A percentile compares a stretch with the other conserved stretches of the same genome.
Evolutionary conservation across 2,329 filamentous ascomycete species (phyloP).

Genomic region (Clonostachys rosea): DNA sequence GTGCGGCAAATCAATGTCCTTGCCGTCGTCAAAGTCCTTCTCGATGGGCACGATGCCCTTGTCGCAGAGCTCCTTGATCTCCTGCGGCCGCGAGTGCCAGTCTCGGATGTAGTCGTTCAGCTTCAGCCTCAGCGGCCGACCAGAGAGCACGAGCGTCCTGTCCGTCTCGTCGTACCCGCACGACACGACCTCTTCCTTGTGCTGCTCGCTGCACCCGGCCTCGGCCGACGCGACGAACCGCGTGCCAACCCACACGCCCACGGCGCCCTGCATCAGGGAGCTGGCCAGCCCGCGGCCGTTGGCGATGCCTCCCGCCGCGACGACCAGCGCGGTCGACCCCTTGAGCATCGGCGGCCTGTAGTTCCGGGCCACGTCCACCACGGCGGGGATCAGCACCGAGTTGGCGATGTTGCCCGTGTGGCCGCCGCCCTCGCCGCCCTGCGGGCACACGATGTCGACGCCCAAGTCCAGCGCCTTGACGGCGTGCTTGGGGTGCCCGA

Average conservation of each 20-base stretch:
- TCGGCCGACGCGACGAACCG: slow-evolving; percentile 82
- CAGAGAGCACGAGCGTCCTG: slow-evolving; percentile 76
- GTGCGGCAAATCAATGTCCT: slow-evolving; percentile 80
- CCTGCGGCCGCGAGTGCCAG: slow-evolving; percentile 74
- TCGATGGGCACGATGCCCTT: slow-evolving; percentile 76
- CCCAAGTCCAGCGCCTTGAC: slow-evolving; percentile 82
- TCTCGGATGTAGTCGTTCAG: slow-evolving; percentile 77
- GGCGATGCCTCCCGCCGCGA: slow-evolving; percentile 84
- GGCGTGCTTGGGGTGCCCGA: slow-evolving; percentile 87
- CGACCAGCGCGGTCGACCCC: slow-evolving; percentile 69
- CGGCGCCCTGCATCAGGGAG: slow-evolving; percentile 81
- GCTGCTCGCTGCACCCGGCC: slow-evolving; percentile 73
- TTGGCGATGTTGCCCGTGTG: slow-evolving; percentile 87
- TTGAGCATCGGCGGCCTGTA: slow-evolving; percentile 68
- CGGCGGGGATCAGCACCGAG: slow-evolving; percentile 80
- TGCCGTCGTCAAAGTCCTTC: slow-evolving; percentile 76
- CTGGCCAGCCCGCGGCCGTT: slow-evolving; percentile 78
- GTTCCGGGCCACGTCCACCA: slow-evolving; percentile 74
- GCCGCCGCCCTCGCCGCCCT: slow-evolving; percentile 89
- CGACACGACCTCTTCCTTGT: slow-evolving; percentile 80
- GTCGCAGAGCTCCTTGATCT: slow-evolving; percentile 71
- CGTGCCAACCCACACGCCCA: slow-evolving; percentile 91
- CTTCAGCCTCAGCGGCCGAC: slow-evolving; percentile 74
- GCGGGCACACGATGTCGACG: slow-evolving; percentile 86
- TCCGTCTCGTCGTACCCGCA: slow-evolving; percentile 77